phyloP scores from a whole-genome alignment of 441 rosid species.

The Viola pubescens region DNA sequence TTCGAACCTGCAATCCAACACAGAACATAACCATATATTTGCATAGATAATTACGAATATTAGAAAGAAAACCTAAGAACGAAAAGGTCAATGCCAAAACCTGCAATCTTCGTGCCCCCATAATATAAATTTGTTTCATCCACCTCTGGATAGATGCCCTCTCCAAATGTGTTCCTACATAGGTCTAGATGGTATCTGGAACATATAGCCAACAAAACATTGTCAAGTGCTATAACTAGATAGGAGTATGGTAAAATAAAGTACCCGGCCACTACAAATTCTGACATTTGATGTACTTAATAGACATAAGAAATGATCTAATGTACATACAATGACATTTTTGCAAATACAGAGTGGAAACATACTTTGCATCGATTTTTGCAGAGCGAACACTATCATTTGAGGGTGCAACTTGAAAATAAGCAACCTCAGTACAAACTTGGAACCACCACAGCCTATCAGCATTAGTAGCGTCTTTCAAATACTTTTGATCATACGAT shows the following conservation, averaged over 20 bases:
- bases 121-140: conserved; percentile 78
- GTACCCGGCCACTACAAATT: neutral
- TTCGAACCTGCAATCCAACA: conserved; percentile 54
- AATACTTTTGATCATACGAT: conserved; percentile 52
- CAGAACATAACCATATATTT: neutral
- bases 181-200: conserved; percentile 83
- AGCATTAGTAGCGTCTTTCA: conserved; percentile 45
- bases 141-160: conserved; percentile 69
- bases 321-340: too few relatives aligned
- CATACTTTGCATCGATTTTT: conserved; percentile 65
- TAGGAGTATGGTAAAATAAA: neutral
- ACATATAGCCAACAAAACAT: conserved; percentile 1
- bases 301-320: too few relatives aligned
- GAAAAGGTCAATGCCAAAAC: conserved; percentile 27
- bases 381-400: conserved; percentile 84
- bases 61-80: neutral
- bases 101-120: conserved; percentile 79
- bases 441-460: conserved; percentile 96
- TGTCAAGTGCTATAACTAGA: neutral
- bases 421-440: conserved; percentile 93
- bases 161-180: conserved; percentile 75
- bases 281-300: neutral
- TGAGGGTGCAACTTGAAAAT: conserved; percentile 91
- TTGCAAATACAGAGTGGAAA: neutral
- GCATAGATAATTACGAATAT: neutral